Evolutionary conservation across 2,329 filamentous ascomycete genomes (phyloP), one percentile per base, ranked within the genome.

Genomic region (Gnomoniopsis smithogilvyi): DNA sequence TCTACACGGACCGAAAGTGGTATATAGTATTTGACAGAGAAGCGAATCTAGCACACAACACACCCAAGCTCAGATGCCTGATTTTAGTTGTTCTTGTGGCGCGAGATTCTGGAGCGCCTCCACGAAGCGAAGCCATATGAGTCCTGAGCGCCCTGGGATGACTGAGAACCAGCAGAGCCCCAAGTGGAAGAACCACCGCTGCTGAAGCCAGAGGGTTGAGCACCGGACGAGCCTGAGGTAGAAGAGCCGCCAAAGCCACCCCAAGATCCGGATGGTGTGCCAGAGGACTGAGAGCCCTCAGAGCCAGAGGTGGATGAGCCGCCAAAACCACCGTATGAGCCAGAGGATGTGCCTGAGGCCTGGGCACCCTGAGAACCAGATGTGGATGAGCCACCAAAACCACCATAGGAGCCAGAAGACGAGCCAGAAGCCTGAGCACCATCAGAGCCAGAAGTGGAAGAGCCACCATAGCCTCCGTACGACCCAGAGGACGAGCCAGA

Each of bases 21-120:
- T 30, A 30, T 8, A 33, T 34, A 54, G 45, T 46, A 54, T 46
- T 17, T 46, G 24, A 46, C 38, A 54, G 11, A 19, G 38, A 54
- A 33, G 19, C 19, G 38, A n/a, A 54, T 17, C 34, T 17, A 33
- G 24, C 34, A 43, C 24, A 22, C 21, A 52, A 41, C 7, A 26
- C 12, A 43, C 26, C n/a, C 2, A 38, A 33, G 22, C 17, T 17
- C 22, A 53, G 17, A n/a, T 11, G 6, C 19, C 45, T 1, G 12
- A 11, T n/a, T 46, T 46, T 36, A n/a, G n/a, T 22, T 36, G 22
- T 30, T 34, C 7, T 12, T 26, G 19, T 41, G 22, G 33, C 54
- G 54, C 15, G 34, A 48, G 46, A 56, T 49, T 19, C 54, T 48
- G 21, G 54, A 56, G 21, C 54, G 54, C 45, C n/a, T 30, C 54